Base-by-base conservation (phyloP, 306 rosid species). In the Trifolium repens region DNA sequence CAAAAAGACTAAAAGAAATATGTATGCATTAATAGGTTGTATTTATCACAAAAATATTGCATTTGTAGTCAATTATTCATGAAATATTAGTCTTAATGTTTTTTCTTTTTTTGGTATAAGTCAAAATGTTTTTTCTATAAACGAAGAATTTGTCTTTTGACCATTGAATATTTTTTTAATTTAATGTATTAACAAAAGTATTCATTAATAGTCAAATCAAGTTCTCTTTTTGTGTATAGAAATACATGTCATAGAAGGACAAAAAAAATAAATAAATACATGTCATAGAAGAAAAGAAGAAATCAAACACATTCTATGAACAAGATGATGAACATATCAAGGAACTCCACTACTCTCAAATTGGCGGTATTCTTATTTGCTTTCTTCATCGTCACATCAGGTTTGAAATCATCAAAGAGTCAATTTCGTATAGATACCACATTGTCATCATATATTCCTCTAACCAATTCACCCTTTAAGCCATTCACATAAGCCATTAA, bases 271-370 rank as follows among this genome's bases (percentile, higher is more conserved):
- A 17, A 17, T 17, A 24, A 22, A 19, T 12, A 24, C 63, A 58
- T 27, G 0, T 12, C 35, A 57, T 57, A 5, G 22, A 22, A 13
- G 16, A 26, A 26, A 26, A 55, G 4, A 26, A 27, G 2, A 27
- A 14, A 26, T 12, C 4, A 27, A 7, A 61, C 24, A 32, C 24
- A 34, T 8, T 62, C 13, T 63, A 34, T 16, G 26, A 37, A 16
- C 69, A 63, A 63, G 47, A 63, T 63, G 69, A 37, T 63, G 69
- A 37, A 15, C 69, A 63, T 47, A 14, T 6, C 67, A 63, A 63
- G 8, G 46, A 63, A 37, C 3, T 63, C 7, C 17, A 8, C n/a
- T 16, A 1, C 26, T 63, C 47, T 37, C 47, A 39, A 37, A 16
- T 37, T 63, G 26, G 1, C 69, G 7, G 5, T 14, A 37, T 63